These are phyloP conservation scores for Tetrapyrgos nigripes DNA, from an alignment of 1,284 basidiomycete genomes.

Conservation along the genomic window DNA sequence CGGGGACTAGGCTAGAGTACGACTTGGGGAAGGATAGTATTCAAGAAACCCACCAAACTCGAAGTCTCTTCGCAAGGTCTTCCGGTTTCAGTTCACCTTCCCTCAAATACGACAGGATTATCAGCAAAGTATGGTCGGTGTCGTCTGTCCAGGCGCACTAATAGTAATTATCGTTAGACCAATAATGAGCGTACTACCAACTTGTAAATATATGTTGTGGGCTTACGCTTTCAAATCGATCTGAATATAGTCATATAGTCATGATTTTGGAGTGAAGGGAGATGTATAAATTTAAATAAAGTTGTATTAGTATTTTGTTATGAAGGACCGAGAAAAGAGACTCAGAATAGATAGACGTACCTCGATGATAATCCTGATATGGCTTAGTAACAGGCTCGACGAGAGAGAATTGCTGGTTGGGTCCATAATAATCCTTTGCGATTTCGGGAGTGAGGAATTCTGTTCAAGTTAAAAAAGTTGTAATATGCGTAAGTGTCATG, in stretches of 20 bases:
- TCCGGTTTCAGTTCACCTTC: slow-evolving; percentile 17
- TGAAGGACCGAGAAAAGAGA: not conserved
- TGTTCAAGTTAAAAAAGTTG: not conserved
- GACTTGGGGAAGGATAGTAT: not conserved
- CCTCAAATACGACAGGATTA: slow-evolving; percentile 25
- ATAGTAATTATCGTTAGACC: not conserved
- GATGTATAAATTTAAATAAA: no score
- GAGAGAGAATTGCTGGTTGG: not conserved
- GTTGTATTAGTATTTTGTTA: not conserved
- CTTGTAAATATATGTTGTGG: no score
- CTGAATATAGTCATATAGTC: no score
- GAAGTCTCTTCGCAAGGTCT: slow-evolving; percentile 23
- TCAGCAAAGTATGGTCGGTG: slow-evolving; percentile 27
- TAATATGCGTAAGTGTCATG: no score
- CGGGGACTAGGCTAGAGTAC: no score
- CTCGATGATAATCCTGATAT: not conserved
- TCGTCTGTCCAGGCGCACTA: slow-evolving; percentile 31
- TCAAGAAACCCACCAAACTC: slow-evolving; percentile 17
- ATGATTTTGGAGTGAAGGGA: no score
- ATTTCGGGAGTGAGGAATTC: not conserved
- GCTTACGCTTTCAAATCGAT: no score
- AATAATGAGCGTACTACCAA: not conserved
- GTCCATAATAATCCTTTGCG: not conserved
- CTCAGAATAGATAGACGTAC: no score
- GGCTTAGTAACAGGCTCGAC: not conserved